phyloP scores from a whole-genome alignment of 768 basidiomycete species.

The Kockovaella imperatae region DNA sequence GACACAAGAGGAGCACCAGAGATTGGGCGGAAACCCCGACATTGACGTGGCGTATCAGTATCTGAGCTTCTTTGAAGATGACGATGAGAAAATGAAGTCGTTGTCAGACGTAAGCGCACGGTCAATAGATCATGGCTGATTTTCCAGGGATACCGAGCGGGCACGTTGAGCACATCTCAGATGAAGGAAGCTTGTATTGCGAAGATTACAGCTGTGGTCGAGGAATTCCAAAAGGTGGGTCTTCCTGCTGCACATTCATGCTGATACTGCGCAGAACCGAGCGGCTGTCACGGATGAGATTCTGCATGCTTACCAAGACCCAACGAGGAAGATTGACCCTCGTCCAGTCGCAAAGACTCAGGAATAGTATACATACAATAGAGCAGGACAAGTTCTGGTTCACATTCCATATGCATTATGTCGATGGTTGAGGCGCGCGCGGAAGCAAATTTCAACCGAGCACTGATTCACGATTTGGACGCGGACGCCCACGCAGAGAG shows the following conservation, averaged over 20 bases:
- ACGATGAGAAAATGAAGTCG: constrained; percentile 75
- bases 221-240: constrained; percentile 71
- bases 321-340: constrained; percentile 61
- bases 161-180: constrained; percentile 77
- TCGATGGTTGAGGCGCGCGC: not conserved
- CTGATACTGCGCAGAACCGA: constrained; percentile 54
- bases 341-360: constrained; percentile 2
- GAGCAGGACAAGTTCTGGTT: too few species aligned
- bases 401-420: not conserved
- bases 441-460: not conserved
- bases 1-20: constrained; percentile 89
- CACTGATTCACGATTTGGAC: too few species aligned
- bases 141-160: constrained; percentile 79
- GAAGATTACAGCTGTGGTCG: constrained; percentile 70
- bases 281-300: constrained; percentile 71
- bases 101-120: constrained; percentile 60
- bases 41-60: constrained; percentile 96
- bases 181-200: constrained; percentile 83
- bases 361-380: not conserved
- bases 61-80: constrained; percentile 86
- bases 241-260: not conserved
- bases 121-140: constrained; percentile 1
- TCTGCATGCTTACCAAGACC: constrained; percentile 71
- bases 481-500: too few species aligned
- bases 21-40: constrained; percentile 80